A percentile compares a stretch with the other conserved stretches of the same genome.
phyloP scores from a whole-genome alignment of 768 basidiomycete genomes.

The Psilocybe azurescens region DNA sequence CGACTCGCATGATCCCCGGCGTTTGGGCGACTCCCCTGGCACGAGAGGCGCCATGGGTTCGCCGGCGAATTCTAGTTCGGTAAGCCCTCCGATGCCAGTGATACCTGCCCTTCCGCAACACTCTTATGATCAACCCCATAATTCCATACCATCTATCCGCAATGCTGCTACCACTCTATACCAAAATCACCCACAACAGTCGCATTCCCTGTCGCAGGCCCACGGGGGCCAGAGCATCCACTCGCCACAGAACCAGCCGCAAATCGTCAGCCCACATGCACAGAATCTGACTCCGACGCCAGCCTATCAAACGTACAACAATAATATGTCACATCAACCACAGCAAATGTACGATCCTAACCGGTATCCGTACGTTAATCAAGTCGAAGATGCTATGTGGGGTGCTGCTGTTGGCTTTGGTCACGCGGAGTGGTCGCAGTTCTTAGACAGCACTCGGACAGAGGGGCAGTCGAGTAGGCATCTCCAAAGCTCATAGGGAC shows the following conservation, averaged over 20 bases:
- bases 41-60: conserved; percentile 52
- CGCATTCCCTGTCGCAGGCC: conserved; percentile 19
- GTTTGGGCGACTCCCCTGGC: conserved; percentile 54
- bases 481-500: conserved; percentile 37
- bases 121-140: conserved; percentile 40
- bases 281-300: conserved; percentile 20
- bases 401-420: conserved; percentile 76
- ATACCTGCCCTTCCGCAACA: conserved; percentile 40
- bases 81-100: conserved; percentile 57
- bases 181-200: conserved; percentile 4
- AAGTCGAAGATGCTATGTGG: conserved; percentile 72
- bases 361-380: conserved; percentile 48
- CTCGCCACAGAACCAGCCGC: conserved; percentile 34
- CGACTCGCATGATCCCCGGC: conserved; percentile 62
- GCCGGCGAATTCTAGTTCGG: conserved; percentile 61
- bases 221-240: conserved; percentile 25
- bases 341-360: conserved; percentile 42
- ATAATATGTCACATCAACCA: conserved; percentile 16
- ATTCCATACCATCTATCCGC: conserved; percentile 31
- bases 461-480: conserved; percentile 39
- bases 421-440: conserved; percentile 73
- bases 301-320: conserved; percentile 21
- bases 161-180: conserved; percentile 24
- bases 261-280: conserved; percentile 21
- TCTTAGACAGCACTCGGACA: conserved; percentile 68